Evolutionary conservation across 2,329 filamentous ascomycete genomes (phyloP).

Genomic region (Aspergillus calidoustus): DNA sequence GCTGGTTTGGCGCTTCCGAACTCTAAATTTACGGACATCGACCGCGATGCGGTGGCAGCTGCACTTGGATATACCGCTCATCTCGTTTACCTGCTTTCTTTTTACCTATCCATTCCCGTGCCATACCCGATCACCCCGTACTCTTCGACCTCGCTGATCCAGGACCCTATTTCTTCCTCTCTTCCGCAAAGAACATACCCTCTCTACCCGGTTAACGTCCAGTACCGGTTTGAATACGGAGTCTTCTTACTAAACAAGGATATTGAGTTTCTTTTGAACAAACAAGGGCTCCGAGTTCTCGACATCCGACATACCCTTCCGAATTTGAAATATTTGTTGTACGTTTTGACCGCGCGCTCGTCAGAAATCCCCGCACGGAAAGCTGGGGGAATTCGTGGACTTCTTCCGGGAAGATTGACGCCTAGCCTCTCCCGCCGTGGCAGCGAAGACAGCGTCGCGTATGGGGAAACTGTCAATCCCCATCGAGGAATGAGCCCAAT

Average conservation of each 20-base stretch:
- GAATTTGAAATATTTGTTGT: constrained; percentile 90
- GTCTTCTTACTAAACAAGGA: constrained; percentile 98
- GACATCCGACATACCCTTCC: constrained; percentile 91
- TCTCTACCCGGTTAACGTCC: constrained; percentile 73
- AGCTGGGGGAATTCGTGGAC: constrained; percentile 57
- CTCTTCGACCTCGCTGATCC: constrained; percentile 75
- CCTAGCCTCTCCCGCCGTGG: constrained; percentile 44
- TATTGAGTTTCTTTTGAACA: constrained; percentile 72
- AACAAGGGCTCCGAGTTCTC: constrained; percentile 75
- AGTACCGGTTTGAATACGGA: constrained; percentile 93
- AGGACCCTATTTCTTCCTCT: constrained; percentile 69
- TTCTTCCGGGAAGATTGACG: constrained; percentile 45
- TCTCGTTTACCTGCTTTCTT: constrained; percentile 74
- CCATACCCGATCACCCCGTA: constrained; percentile 78
- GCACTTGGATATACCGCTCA: constrained; percentile 81
- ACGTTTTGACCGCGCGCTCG: constrained; percentile 82
- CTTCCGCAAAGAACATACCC: constrained; percentile 74
- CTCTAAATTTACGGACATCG: constrained; percentile 70
- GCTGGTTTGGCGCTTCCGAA: constrained; percentile 79
- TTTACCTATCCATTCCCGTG: constrained; percentile 77
- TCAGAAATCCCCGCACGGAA: constrained; percentile 62
- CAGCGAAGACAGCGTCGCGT: constrained; percentile 47
- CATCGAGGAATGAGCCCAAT: constrained; percentile 32
- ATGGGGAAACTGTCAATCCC: constrained; percentile 34
- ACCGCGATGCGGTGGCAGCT: constrained; percentile 73